Conservation (phyloP, 177 flowering plant species). For the Vitis hybrid region DNA sequence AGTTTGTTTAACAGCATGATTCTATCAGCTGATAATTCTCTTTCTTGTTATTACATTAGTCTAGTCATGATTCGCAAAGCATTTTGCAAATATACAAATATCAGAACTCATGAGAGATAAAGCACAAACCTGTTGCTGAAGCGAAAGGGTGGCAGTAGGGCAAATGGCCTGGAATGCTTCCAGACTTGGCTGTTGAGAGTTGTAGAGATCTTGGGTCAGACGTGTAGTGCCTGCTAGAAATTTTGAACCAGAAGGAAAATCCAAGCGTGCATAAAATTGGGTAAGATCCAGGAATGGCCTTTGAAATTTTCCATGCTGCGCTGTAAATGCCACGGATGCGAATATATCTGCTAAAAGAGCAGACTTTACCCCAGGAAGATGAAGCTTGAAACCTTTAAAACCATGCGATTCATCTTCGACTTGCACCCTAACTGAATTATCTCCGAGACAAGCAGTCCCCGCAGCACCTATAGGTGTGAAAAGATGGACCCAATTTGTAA, state of each 20-base stretch:
- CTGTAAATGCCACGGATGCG: conserved; percentile 66
- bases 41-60: neutral
- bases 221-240: conserved; percentile 55
- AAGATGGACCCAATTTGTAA: neutral
- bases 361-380: conserved; percentile 39
- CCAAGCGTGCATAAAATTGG: conserved; percentile 55
- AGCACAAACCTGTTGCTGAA: conserved; percentile 86
- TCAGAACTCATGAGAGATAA: neutral
- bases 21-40: neutral
- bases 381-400: conserved; percentile 28
- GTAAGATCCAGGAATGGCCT: conserved; percentile 79
- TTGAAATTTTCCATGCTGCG: conserved; percentile 90
- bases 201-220: conserved; percentile 48
- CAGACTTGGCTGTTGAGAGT: conserved; percentile 40
- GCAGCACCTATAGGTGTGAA: conserved; percentile 52
- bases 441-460: conserved; percentile 50
- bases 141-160: conserved; percentile 60
- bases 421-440: conserved; percentile 40
- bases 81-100: neutral
- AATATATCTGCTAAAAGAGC: conserved; percentile 62
- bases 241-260: conserved; percentile 70
- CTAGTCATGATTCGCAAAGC: neutral
- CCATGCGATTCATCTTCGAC: conserved; percentile 27
- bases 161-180: conserved; percentile 54
- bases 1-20: neutral